Evolutionary conservation across 805 yeast genomes (phyloP), one percentile per base, ranked within the genome.

Genomic region (Candida golubevii): DNA sequence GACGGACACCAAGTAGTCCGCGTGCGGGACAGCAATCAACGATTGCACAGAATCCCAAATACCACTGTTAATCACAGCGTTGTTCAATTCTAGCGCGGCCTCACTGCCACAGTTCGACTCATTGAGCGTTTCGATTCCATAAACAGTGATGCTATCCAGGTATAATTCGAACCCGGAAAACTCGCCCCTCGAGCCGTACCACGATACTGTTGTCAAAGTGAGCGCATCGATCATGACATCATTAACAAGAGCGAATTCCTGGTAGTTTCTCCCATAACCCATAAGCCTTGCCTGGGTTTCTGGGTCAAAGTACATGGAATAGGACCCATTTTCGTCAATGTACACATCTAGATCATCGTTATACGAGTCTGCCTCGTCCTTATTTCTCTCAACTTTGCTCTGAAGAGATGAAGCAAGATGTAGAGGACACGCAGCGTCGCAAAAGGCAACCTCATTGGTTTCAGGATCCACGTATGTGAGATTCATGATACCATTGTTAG

Each of bases 391-490:
- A 4, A 62, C 57, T 15, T 57, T 47, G 11, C 66, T 55, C 11
- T 56, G 35, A 38, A 83, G 60, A 2, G 61, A 57, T 0, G 70
- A 45, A 10, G 62, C 60, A 27, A 72, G 71, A 1, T 75, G 65
- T 26, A 91, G 67, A 0, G 97, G 95, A 63, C 99, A 93, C 76
- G 79, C 83, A 0, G 96, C 95, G 62, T 89, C 96, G 70, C 99
- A 93, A 58, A 67, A 67, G 12, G 66, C 60, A 3, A 75, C 40
- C n/a, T 71, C 65, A 39, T 83, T 80, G 2, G 88, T 75, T 0
- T 59, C 48, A 3, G 96, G 95, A 58, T 91, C 91, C 18, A 85
- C 68, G 57, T 89, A 93, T 0, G 95, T 80, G 51, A 93, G 62
- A 61, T 93, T 93, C 96, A 93, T 86, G 49, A 91, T 91, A 51